Evolutionary conservation across 2,329 filamentous ascomycete genomes (phyloP).

Genomic region (Mollisia scopiformis): DNA sequence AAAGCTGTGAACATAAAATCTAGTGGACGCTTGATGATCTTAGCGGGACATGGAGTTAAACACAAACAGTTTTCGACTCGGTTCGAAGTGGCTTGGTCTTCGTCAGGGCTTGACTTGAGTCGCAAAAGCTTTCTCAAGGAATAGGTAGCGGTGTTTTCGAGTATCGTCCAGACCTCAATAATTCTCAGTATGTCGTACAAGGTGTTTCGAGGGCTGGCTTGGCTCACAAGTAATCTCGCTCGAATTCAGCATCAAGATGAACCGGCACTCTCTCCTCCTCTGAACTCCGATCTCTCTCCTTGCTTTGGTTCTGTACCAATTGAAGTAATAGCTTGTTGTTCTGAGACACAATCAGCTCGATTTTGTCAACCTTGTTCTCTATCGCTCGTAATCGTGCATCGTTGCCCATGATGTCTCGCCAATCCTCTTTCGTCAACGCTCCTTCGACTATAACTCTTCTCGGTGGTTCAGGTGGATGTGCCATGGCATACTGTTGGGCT

Average conservation of each 20-base stretch:
- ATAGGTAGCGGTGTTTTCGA: conserved; percentile 35
- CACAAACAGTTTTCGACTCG: no score
- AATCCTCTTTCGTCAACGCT: conserved; percentile 37
- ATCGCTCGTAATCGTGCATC: conserved; percentile 35
- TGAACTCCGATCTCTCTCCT: conserved; percentile 29
- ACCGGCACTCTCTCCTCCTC: conserved; percentile 38
- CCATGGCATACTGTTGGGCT: conserved; percentile 20
- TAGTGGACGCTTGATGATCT: background rate
- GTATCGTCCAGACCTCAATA: conserved; percentile 33
- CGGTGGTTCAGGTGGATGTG: conserved; percentile 30
- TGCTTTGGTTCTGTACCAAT: conserved; percentile 31
- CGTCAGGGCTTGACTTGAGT: no score
- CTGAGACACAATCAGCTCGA: conserved; percentile 35
- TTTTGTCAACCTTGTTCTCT: conserved; percentile 37
- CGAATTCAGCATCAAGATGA: conserved; percentile 39
- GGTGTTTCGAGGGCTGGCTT: conserved; percentile 16
- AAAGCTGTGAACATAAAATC: background rate
- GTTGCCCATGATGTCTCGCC: conserved; percentile 38
- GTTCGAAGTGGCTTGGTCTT: no score
- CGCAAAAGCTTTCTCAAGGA: conserved; percentile 19
- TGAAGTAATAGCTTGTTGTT: conserved; percentile 38
- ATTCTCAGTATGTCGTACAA: conserved; percentile 26
- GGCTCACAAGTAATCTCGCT: conserved; percentile 39
- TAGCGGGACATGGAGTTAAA: no score
- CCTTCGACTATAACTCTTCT: conserved; percentile 36